These are phyloP conservation scores for Aspergillus spinulosporus DNA, from an alignment of 2,329 filamentous ascomycete species.

Conservation along the genomic window DNA sequence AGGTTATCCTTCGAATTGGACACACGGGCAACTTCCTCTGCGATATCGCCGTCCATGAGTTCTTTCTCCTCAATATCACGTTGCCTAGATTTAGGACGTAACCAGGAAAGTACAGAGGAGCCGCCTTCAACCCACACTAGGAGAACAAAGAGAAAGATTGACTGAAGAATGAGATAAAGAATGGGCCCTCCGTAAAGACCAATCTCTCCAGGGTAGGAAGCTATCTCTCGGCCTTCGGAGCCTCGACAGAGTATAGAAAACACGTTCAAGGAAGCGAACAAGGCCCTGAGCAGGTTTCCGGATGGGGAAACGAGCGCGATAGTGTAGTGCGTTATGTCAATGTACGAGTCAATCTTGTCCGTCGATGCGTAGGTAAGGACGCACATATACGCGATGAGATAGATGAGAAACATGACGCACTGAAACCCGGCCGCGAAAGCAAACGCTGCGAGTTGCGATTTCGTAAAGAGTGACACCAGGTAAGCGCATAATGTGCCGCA, in stretches of 20 bases:
- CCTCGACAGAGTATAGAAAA: conserved; percentile 73
- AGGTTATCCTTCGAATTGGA: conserved; percentile 66
- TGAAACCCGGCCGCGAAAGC: conserved; percentile 78
- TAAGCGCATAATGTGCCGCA: conserved; percentile 76
- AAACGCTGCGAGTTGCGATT: conserved; percentile 79
- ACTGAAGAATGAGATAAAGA: conserved; percentile 75
- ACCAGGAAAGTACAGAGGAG: conserved; percentile 56
- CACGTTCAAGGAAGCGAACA: conserved; percentile 78
- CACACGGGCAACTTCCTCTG: conserved; percentile 64
- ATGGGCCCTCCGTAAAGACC: conserved; percentile 80
- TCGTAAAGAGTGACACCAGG: conserved; percentile 75
- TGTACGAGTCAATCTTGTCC: conserved; percentile 64
- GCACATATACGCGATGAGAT: conserved; percentile 69
- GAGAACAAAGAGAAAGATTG: conserved; percentile 66
- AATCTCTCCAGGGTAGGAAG: conserved; percentile 68
- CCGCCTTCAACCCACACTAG: conserved; percentile 82
- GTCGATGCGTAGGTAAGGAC: conserved; percentile 74
- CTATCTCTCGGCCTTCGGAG: conserved; percentile 56
- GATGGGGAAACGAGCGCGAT: conserved; percentile 74
- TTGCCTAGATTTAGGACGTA: conserved; percentile 47
- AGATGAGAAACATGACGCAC: conserved; percentile 68
- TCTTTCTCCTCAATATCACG: conserved; percentile 45
- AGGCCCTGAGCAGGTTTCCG: conserved; percentile 69
- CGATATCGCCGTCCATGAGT: conserved; percentile 59
- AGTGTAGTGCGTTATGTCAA: conserved; percentile 72